These are phyloP conservation scores for Rubia peregrina DNA, from an alignment of 305 asterid genomes.

Conservation along the genomic window DNA sequence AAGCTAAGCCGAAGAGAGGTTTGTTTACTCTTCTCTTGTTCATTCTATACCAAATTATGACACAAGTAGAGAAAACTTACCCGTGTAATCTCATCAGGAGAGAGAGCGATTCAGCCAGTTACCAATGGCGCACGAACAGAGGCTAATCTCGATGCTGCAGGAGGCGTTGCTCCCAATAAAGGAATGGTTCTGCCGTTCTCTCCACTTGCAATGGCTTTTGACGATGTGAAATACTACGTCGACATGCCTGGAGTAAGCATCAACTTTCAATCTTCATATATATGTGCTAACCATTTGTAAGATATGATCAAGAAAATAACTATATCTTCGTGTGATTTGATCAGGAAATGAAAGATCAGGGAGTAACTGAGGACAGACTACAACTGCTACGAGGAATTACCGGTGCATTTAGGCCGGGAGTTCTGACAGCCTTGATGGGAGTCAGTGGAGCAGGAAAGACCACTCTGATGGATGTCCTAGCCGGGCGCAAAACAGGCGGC, in stretches of 20 bases:
- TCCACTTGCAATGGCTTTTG: conserved; percentile 88
- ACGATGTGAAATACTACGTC: conserved; percentile 68
- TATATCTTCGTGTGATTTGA: not conserved
- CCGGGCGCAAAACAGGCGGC: conserved; percentile 86
- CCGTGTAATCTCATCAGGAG: conserved; percentile 35
- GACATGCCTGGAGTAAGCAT: conserved; percentile 90
- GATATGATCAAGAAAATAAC: not conserved
- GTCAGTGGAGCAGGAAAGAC: conserved; percentile 96
- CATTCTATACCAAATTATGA: conserved; percentile 19
- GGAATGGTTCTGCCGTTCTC: conserved; percentile 95
- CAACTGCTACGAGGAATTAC: conserved; percentile 72
- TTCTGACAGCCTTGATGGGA: conserved; percentile 89
- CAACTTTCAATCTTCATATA: conserved; percentile 3
- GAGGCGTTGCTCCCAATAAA: conserved; percentile 52
- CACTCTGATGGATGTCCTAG: conserved; percentile 86
- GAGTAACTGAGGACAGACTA: conserved; percentile 65
- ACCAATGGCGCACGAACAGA: conserved; percentile 41
- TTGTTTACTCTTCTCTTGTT: conserved; percentile 29
- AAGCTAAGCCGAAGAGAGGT: conserved; percentile 43
- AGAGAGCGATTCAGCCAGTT: conserved; percentile 46
- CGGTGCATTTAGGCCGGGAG: conserved; percentile 86
- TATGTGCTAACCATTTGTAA: not conserved
- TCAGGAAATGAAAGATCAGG: conserved; percentile 90
- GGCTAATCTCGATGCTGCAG: conserved; percentile 32
- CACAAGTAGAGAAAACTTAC: conserved; percentile 8